These are phyloP conservation scores for Ophiostoma angusticollis DNA, from an alignment of 2,329 filamentous ascomycete genomes.

Conservation along the genomic window DNA sequence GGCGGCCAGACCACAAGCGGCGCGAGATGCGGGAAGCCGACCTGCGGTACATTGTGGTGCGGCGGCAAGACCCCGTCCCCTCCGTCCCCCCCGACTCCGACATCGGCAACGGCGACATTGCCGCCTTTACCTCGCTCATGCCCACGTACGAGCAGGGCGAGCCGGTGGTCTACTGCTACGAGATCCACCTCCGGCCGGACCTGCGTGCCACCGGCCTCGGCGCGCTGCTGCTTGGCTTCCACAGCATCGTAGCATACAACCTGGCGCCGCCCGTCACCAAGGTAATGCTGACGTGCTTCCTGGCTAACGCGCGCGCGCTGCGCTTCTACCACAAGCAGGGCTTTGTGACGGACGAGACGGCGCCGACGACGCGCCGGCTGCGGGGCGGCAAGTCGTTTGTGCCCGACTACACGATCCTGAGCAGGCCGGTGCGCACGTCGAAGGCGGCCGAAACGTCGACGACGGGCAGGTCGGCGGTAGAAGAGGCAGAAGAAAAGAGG, in stretches of 20 bases:
- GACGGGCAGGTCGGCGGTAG: too few relatives aligned
- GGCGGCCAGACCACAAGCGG: conserved; percentile 48
- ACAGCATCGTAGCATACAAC: conserved; percentile 38
- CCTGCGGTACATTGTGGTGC: conserved; percentile 55
- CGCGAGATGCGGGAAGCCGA: conserved; percentile 55
- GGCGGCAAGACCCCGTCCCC: background rate
- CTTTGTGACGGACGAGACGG: conserved; percentile 41
- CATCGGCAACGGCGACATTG: conserved; percentile 19
- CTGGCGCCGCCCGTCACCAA: conserved; percentile 43
- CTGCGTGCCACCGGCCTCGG: conserved; percentile 50
- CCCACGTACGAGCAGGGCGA: conserved; percentile 54
- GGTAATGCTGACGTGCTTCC: conserved; percentile 63
- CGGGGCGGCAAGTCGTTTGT: conserved; percentile 41
- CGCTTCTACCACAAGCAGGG: conserved; percentile 50
- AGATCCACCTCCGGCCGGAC: conserved; percentile 52
- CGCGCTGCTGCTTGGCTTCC: conserved; percentile 42
- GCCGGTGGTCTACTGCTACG: conserved; percentile 64
- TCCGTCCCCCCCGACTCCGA: background rate
- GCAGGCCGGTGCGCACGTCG: conserved; percentile 23
- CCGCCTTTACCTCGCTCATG: conserved; percentile 55
- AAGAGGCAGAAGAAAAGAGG: too few relatives aligned
- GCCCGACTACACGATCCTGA: conserved; percentile 49
- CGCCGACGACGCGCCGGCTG: conserved; percentile 39
- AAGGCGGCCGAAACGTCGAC: too few relatives aligned
- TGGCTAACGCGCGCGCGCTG: conserved; percentile 43